Base-by-base conservation (phyloP, 352 stramenopile species). In the Phytophthora meadii region DNA sequence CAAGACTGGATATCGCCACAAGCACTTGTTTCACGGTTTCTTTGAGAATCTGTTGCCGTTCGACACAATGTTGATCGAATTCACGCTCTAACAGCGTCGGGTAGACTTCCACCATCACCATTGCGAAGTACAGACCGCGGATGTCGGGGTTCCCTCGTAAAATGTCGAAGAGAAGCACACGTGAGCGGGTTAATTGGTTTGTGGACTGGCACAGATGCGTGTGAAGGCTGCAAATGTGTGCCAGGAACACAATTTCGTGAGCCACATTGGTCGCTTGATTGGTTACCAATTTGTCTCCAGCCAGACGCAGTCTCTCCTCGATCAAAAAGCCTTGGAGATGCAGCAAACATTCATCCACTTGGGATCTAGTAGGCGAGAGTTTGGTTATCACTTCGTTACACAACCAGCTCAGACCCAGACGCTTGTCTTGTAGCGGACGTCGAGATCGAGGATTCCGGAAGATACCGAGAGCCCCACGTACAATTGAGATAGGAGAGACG, bases 121-220 rank as follows among this genome's bases (percentile, higher is more conserved):
- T 60, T 7, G 74, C 54, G 3, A 78, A 82, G 44, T 77, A 82
- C 6, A 89, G 25, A 0, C 78, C 81, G 39, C 69, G 71, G 24
- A 89, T 82, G 42, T 77, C 72, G 1, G 65, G 52, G 49, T 84
- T 78, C 7, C 46, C 51, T 22, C 70, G 56, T 15, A 88, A 9
- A 9, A 89, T 14, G 27, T 89, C 76, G 19, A 84, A 79, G 1
- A 87, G 46, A 44, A 89, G 39, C 37, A 86, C 72, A 1, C 76
- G 75, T 4, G 70, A 68, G 7, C 74, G 34, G 39, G 49, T 25
- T 12, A 68, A 32, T 32, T 76, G 68, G 8, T 51, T 46, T 6
- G 66, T 61, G 0, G 56, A 54, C 12, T 55, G 54, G 24, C 78
- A 88, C 17, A 89, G 46, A 19, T 65, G 57, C 7, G 72, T 62